Evolutionary conservation across 306 rosid genomes (phyloP).

Genomic region (Malus sieversii): DNA sequence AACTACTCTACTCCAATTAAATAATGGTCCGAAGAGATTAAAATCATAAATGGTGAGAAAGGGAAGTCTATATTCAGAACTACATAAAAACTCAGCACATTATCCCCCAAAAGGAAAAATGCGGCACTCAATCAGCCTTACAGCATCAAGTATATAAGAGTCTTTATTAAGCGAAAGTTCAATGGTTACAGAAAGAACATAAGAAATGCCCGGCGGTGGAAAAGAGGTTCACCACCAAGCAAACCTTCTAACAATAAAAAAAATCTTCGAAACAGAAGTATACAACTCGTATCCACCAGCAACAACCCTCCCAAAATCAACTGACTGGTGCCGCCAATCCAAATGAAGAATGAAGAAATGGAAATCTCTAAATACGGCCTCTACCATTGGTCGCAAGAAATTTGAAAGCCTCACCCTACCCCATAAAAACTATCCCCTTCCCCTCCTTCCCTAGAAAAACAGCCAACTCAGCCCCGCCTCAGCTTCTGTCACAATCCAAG

Average conservation of each 20-base stretch:
- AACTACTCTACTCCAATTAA: neutral
- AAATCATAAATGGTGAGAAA: neutral
- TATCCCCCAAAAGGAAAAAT: neutral
- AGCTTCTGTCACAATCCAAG: neutral
- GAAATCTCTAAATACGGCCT: neutral
- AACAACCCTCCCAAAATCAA: neutral
- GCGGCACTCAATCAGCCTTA: neutral
- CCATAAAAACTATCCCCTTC: neutral
- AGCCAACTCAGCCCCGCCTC: neutral
- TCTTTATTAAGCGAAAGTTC: neutral
- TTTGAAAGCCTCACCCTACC: neutral
- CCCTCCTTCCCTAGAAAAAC: neutral
- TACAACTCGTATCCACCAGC: neutral
- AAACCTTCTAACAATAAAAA: neutral
- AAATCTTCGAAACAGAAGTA: neutral
- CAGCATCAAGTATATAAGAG: neutral
- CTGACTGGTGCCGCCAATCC: neutral
- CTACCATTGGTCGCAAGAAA: neutral
- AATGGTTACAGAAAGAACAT: neutral
- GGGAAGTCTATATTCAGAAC: neutral
- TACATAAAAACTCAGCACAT: neutral
- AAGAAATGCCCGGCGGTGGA: neutral
- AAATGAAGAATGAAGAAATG: neutral
- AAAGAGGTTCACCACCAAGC: neutral
- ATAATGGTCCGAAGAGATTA: neutral